Evolutionary conservation across 1,284 basidiomycete species (phyloP).

Genomic region (Apiotrichum veenhuisii): DNA sequence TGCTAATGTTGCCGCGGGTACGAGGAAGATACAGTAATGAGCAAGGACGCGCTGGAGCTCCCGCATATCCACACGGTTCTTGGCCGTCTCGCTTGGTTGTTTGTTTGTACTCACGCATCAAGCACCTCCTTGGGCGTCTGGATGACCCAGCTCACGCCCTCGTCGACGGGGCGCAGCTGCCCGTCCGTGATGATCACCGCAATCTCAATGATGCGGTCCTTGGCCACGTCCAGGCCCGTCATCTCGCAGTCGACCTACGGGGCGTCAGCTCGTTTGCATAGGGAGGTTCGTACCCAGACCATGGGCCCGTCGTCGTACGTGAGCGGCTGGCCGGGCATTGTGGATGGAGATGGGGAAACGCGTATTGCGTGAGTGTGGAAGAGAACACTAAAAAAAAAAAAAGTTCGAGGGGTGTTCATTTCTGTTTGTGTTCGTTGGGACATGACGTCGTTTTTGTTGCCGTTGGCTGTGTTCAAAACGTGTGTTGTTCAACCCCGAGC

Average conservation of each 20-base stretch:
- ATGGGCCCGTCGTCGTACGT: slow-evolving; percentile 47
- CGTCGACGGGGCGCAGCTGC: slow-evolving; percentile 53
- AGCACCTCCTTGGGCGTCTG: slow-evolving; percentile 52
- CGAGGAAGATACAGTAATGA: no score
- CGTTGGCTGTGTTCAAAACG: neutral
- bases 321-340: slow-evolving; percentile 18
- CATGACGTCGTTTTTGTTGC: neutral
- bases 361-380: neutral
- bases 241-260: slow-evolving; percentile 53
- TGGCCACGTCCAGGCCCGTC: slow-evolving; percentile 51
- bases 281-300: slow-evolving; percentile 41
- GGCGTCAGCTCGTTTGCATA: no score
- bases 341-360: neutral
- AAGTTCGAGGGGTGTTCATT: neutral
- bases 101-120: slow-evolving; percentile 45
- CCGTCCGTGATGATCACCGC: slow-evolving; percentile 56
- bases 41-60: no score
- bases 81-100: no score
- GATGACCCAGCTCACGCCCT: slow-evolving; percentile 54
- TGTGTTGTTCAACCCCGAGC: no score
- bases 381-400: neutral
- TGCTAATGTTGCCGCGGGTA: no score
- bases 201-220: slow-evolving; percentile 54
- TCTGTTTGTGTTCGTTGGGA: neutral
- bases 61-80: no score